A percentile compares a stretch with the other conserved stretches of the same genome.
Conservation (phyloP, 352 stramenopile genomes). For the Phytophthora hibernalis region DNA sequence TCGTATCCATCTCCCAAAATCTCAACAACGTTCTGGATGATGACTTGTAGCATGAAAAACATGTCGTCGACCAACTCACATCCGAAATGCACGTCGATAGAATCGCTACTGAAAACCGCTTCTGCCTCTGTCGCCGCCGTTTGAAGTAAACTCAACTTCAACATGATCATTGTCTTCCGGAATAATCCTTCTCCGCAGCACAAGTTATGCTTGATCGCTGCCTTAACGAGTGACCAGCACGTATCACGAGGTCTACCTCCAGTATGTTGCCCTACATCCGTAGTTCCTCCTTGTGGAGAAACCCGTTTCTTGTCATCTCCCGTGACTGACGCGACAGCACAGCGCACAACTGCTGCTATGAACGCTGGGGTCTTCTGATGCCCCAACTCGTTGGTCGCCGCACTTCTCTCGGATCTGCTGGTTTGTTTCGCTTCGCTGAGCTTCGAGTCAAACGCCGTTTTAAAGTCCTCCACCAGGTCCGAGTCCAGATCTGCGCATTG, state of each 20-base stretch:
- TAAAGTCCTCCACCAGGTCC: conserved; percentile 12
- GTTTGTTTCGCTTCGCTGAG: conserved; percentile 34
- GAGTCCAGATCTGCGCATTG: conserved; percentile 28
- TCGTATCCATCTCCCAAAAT: conserved; percentile 28
- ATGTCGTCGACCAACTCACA: conserved; percentile 22
- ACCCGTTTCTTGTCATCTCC: not conserved
- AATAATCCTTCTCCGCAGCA: conserved; percentile 42
- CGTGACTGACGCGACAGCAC: conserved; percentile 6
- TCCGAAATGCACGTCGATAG: conserved; percentile 5
- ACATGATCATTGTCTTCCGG: conserved; percentile 44
- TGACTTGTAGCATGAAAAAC: conserved; percentile 36
- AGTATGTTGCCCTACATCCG: conserved; percentile 61
- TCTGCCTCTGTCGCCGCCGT: conserved; percentile 6
- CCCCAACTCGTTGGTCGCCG: conserved; percentile 29
- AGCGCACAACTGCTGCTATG: conserved; percentile 41
- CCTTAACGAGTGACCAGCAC: conserved; percentile 61
- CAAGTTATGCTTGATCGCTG: conserved; percentile 43
- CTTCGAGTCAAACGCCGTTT: conserved; percentile 8
- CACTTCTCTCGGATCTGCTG: conserved; percentile 41
- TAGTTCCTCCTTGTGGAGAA: conserved; percentile 45
- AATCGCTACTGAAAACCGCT: not conserved
- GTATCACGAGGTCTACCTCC: conserved; percentile 48
- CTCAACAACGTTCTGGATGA: conserved; percentile 15
- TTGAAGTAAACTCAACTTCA: conserved; percentile 34
- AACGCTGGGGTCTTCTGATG: conserved; percentile 70